Percentiles rank a stretch among this genome's conserved stretches.
These are phyloP conservation scores for Xanthoparmelia taractica DNA, from an alignment of 495 filamentous ascomycete species.

Conservation along the genomic window DNA sequence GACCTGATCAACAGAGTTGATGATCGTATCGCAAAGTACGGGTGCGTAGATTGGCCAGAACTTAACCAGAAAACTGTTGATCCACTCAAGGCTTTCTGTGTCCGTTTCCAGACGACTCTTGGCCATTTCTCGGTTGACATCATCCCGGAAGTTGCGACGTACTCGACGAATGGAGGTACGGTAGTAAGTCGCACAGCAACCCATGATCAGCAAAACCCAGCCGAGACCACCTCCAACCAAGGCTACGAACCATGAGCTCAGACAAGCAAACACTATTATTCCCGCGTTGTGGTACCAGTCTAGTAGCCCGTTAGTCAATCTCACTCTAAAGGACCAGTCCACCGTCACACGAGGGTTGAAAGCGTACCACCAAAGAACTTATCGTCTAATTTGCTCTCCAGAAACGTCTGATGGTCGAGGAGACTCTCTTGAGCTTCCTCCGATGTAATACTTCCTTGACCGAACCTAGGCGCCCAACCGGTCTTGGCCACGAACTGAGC, in stretches of 20 bases:
- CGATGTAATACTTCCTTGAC: conserved; percentile 44
- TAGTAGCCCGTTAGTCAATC: conserved; percentile 7
- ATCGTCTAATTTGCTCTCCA: conserved; percentile 81
- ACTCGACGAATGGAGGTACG: conserved; percentile 90
- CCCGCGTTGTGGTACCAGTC: conserved; percentile 98
- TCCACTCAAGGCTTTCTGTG: conserved; percentile 93
- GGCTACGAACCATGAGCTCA: conserved; percentile 84
- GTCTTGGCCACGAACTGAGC: conserved; percentile 57
- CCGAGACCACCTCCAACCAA: conserved; percentile 82
- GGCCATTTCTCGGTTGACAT: conserved; percentile 85
- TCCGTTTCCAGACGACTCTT: conserved; percentile 87
- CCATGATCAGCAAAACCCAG: conserved; percentile 92
- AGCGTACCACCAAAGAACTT: conserved; percentile 80
- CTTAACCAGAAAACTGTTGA: conserved; percentile 96
- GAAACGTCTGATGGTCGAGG: conserved; percentile 75
- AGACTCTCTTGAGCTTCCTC: conserved; percentile 55
- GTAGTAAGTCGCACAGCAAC: conserved; percentile 87
- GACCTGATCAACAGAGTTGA: conserved; percentile 90
- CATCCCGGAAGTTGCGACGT: conserved; percentile 91
- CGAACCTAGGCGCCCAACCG: conserved; percentile 86
- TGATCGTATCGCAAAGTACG: conserved; percentile 83
- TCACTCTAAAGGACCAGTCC: background rate
- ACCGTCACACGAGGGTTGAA: background rate
- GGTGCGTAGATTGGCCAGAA: conserved; percentile 99
- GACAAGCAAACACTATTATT: conserved; percentile 85